A percentile compares a stretch with the other conserved stretches of the same genome.
Conservation (phyloP, 495 filamentous ascomycete genomes). For the Astrothelium macrocarpum region DNA sequence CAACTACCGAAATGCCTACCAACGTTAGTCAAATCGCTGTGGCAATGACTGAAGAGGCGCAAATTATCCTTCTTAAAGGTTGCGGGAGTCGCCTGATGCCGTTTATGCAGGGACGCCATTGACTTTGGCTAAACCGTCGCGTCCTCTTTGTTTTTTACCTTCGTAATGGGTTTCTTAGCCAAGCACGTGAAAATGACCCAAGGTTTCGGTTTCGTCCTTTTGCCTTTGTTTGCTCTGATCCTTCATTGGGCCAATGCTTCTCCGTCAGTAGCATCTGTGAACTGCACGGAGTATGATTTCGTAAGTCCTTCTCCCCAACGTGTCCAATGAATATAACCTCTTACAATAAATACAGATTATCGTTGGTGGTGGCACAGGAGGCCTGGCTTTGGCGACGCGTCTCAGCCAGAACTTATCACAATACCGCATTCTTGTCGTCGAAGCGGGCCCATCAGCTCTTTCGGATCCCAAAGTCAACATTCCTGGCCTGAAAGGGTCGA, state of each 20-base stretch:
- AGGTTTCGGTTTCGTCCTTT: neutral
- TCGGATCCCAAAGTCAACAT: slow-evolving; percentile 17
- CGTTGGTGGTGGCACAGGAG: slow-evolving; percentile 26
- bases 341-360: slow-evolving; percentile 12
- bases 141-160: neutral
- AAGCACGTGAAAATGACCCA: neutral
- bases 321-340: neutral
- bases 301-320: neutral
- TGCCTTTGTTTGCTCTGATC: neutral
- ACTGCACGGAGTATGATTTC: neutral
- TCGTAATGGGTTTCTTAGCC: neutral
- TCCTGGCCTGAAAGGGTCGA: slow-evolving; percentile 17
- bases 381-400: slow-evolving; percentile 21
- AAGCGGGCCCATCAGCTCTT: slow-evolving; percentile 20
- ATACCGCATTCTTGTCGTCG: slow-evolving; percentile 17
- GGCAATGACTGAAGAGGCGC: neutral
- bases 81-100: neutral
- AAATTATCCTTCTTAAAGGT: neutral
- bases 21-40: neutral
- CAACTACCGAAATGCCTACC: neutral
- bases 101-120: neutral
- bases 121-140: neutral
- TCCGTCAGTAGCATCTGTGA: neutral
- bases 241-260: neutral
- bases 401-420: slow-evolving; percentile 14